Base-by-base conservation (phyloP, 2,329 filamentous ascomycete genomes). In the Apiospora rasikravindrae region DNA sequence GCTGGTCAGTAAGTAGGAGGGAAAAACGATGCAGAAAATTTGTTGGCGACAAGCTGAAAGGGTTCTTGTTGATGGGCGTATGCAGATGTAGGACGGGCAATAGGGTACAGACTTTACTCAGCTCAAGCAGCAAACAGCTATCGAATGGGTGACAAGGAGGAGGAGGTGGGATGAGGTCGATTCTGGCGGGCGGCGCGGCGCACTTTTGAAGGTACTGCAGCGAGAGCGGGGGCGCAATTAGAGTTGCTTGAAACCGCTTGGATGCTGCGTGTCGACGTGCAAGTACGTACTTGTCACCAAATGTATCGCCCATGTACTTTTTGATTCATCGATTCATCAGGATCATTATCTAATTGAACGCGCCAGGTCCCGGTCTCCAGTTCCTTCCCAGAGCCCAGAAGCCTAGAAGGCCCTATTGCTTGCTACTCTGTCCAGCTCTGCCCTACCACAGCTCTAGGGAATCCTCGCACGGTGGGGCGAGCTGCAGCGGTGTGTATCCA, bases 131-230 rank as follows among this genome's bases (percentile, higher is more conserved):
- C 33, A 64, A 40, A 64, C 57, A 64, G 57, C 57, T 64, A 37
- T 61, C 13, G 4, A 19, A 6, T n/a, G 57, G 33, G 57, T 64
- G 33, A 40, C 57, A 22, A 33, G 57, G 53, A 64, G 57, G 57
- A 64, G 33, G 57, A 64, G 33, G 57, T 64, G 57, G 57, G 57
- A 64, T 64, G 57, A 64, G 19, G 57, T 37, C 19, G 57, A n/a
- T n/a, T 64, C 57, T 64, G 57, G 57, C 57, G 57, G 57, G 57
- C 57, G 57, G 33, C 57, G 22, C 57, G 57, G 57, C 57, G 57
- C 19, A 64, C 57, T 64, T 64, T 64, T 64, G 57, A 64, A 64
- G 57, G 57, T 61, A 61, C 33, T 64, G 29, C 57, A 64, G 57
- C 16, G 11, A 37, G 57, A 64, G 57, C 57, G 57, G 57, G 57